These are phyloP conservation scores for Teratosphaeriaceae sp. DNA, from an alignment of 2,329 filamentous ascomycete genomes.

Conservation along the genomic window DNA sequence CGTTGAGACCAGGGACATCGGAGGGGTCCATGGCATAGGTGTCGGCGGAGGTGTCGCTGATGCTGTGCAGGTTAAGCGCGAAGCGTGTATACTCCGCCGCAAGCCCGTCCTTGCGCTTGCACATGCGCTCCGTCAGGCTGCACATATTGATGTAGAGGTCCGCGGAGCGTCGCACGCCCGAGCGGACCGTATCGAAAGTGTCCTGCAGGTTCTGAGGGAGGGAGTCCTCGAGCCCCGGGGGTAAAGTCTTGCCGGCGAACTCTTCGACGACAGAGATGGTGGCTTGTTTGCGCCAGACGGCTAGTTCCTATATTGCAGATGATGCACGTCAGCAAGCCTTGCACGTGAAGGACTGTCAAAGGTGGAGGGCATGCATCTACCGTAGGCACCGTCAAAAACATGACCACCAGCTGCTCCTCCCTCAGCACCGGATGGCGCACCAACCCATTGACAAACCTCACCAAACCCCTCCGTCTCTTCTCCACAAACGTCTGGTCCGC, in stretches of 20 bases:
- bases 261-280: slow-evolving; percentile 95
- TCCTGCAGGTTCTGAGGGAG: slow-evolving; percentile 75
- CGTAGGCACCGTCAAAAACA: slow-evolving; percentile 97
- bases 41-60: slow-evolving; percentile 74
- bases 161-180: slow-evolving; percentile 74
- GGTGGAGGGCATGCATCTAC: slow-evolving; percentile 53
- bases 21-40: slow-evolving; percentile 77
- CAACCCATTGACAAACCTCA: slow-evolving; percentile 80
- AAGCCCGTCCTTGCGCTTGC: slow-evolving; percentile 89
- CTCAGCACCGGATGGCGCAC: slow-evolving; percentile 81
- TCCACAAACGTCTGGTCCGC: slow-evolving; percentile 91
- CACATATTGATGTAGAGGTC: slow-evolving; percentile 92
- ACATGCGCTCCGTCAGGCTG: slow-evolving; percentile 81
- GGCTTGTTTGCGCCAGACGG: slow-evolving; percentile 97
- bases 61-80: slow-evolving; percentile 64
- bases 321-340: slow-evolving; percentile 4
- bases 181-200: slow-evolving; percentile 75
- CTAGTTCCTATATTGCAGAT: slow-evolving; percentile 70
- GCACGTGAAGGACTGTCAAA: too few relatives aligned
- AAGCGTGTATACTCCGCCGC: slow-evolving; percentile 85
- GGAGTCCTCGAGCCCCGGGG: slow-evolving; percentile 80
- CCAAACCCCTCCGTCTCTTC: slow-evolving; percentile 80
- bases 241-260: slow-evolving; percentile 69
- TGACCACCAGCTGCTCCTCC: slow-evolving; percentile 91
- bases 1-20: slow-evolving; percentile 84